phyloP scores from a whole-genome alignment of 345 rosid genomes.

The Bruguiera gymnorhiza region DNA sequence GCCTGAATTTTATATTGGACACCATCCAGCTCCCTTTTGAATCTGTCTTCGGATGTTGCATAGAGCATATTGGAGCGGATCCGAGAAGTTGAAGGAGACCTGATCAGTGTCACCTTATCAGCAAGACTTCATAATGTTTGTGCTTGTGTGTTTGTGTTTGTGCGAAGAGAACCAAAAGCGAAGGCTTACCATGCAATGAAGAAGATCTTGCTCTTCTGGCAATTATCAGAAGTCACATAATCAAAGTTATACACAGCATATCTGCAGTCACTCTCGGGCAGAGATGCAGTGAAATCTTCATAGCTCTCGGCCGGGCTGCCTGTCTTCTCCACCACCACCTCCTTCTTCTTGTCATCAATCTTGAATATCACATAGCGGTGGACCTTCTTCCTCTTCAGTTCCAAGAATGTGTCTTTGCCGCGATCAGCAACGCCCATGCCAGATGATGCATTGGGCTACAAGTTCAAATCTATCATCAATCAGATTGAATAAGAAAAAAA shows the following conservation, averaged over 20 bases:
- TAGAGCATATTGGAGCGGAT: slow-evolving; percentile 75
- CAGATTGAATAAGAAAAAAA: not conserved
- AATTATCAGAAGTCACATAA: slow-evolving; percentile 69
- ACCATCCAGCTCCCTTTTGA: slow-evolving; percentile 72
- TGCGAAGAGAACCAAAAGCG: not conserved
- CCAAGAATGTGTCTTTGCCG: slow-evolving; percentile 53
- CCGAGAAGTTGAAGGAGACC: slow-evolving; percentile 69
- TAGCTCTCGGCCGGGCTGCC: slow-evolving; percentile 61
- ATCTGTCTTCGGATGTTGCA: slow-evolving; percentile 63
- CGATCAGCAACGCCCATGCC: slow-evolving; percentile 77
- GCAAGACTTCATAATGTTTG: not conserved
- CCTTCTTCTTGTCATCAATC: slow-evolving; percentile 59
- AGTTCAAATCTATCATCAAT: not conserved
- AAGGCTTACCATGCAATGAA: slow-evolving; percentile 64
- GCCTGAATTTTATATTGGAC: slow-evolving; percentile 84
- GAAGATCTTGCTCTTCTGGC: slow-evolving; percentile 81
- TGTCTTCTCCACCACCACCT: slow-evolving; percentile 64
- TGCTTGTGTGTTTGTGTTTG: not conserved
- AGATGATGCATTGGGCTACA: slow-evolving; percentile 71
- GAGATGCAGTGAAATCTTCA: slow-evolving; percentile 63
- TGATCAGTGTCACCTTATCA: slow-evolving; percentile 21
- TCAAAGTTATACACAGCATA: slow-evolving; percentile 75
- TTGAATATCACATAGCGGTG: slow-evolving; percentile 64
- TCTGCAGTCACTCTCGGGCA: slow-evolving; percentile 73
- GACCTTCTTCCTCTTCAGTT: slow-evolving; percentile 67